A percentile compares a stretch with the other conserved stretches of the same genome.
Evolutionary conservation across 345 rosid species (phyloP).

Genomic region (Conringia planisiliqua): DNA sequence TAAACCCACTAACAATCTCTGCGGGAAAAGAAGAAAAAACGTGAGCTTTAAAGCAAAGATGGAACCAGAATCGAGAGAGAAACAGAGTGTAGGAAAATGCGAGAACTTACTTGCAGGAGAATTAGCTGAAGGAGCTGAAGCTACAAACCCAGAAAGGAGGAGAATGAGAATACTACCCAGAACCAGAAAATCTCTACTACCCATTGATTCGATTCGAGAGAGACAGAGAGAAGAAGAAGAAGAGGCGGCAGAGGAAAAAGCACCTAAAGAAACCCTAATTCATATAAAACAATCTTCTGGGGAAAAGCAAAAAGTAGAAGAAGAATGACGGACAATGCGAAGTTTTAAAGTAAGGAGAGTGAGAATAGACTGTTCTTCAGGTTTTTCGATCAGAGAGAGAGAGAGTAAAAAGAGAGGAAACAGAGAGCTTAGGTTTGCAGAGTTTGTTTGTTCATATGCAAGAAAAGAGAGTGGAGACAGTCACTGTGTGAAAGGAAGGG

Average conservation of each 20-base stretch:
- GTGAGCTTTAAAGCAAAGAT: background rate
- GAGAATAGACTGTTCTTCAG: background rate
- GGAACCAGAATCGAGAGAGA: conserved; percentile 8
- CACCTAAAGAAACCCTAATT: conserved; percentile 26
- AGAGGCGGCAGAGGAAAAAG: conserved; percentile 3
- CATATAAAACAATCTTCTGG: background rate
- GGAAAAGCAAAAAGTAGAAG: background rate
- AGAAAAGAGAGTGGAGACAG: conserved; percentile 7
- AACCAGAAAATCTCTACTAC: conserved; percentile 50
- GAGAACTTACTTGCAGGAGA: conserved; percentile 84
- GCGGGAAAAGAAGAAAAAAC: conserved; percentile 26
- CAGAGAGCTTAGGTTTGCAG: conserved; percentile 29
- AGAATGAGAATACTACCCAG: conserved; percentile 42
- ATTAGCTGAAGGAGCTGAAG: conserved; percentile 60
- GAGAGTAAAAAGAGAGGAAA: background rate
- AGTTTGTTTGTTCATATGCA: background rate
- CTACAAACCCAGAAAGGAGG: conserved; percentile 47
- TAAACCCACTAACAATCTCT: conserved; percentile 78
- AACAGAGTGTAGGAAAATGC: background rate
- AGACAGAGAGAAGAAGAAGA: background rate
- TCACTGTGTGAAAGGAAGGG: conserved; percentile 16
- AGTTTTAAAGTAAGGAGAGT: conserved; percentile 1
- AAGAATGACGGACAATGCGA: conserved; percentile 25
- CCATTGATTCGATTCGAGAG: conserved; percentile 35
- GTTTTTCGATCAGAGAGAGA: conserved; percentile 8